Evolutionary conservation across 805 yeast species (phyloP).

Genomic region (Saccharomycopsis synnaedendra): DNA sequence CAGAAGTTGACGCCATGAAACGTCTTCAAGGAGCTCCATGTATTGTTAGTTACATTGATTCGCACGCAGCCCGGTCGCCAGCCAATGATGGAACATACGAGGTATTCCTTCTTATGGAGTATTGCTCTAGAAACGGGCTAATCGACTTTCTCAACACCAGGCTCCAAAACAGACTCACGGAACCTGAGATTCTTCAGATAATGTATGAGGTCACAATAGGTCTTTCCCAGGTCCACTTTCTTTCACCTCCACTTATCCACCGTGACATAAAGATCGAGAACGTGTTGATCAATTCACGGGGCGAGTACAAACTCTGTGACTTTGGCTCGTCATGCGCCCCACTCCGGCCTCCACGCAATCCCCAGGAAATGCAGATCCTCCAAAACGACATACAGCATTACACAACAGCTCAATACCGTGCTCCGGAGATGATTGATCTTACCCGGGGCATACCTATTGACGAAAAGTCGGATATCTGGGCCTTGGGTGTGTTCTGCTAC

Average conservation of each 20-base stretch:
- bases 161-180: conserved; percentile 52
- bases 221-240: conserved; percentile 66
- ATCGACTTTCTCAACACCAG: conserved; percentile 75
- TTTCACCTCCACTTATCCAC: conserved; percentile 62
- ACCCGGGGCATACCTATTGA: conserved; percentile 76
- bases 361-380: conserved; percentile 60
- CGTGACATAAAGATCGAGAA: conserved; percentile 91
- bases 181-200: conserved; percentile 54
- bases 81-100: conserved; percentile 49
- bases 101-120: conserved; percentile 72
- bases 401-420: conserved; percentile 91
- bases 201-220: conserved; percentile 64
- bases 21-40: conserved; percentile 66
- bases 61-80: conserved; percentile 75
- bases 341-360: conserved; percentile 64
- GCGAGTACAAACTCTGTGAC: conserved; percentile 77
- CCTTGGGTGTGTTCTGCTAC: conserved; percentile 83
- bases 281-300: conserved; percentile 63
- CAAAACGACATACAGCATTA: conserved; percentile 80
- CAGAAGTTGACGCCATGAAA: conserved; percentile 97
- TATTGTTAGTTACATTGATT: conserved; percentile 85
- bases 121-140: conserved; percentile 62
- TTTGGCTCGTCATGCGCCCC: conserved; percentile 80
- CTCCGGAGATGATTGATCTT: conserved; percentile 94
- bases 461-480: conserved; percentile 94